These are phyloP conservation scores for Populus tomentosa DNA, from an alignment of 441 rosid genomes.

Conservation along the genomic window DNA sequence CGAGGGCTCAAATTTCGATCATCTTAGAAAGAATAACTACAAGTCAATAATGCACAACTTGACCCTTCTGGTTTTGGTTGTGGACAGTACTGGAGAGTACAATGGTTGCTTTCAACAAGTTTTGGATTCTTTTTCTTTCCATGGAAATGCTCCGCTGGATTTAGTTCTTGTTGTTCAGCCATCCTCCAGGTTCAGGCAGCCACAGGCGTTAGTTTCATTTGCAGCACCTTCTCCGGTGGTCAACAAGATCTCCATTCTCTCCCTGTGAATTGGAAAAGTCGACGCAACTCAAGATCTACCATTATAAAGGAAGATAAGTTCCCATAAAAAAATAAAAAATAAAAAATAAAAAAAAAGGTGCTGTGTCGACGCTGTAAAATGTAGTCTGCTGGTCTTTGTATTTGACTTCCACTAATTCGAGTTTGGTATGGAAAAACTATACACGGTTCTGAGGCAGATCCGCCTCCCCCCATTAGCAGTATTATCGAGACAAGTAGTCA, in stretches of 20 bases:
- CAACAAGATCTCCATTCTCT: not conserved
- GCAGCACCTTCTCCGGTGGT: not conserved
- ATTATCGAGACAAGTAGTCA: no score
- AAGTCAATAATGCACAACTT: no score
- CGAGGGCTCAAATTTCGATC: not conserved
- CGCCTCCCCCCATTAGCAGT: no score
- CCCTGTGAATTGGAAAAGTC: not conserved
- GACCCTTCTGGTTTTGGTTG: not conserved
- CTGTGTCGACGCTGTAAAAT: not conserved
- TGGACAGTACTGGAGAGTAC: not conserved
- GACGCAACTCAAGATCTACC: not conserved
- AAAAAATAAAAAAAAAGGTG: not conserved
- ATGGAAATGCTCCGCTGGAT: not conserved
- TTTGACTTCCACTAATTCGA: not conserved
- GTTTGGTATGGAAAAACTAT: not conserved
- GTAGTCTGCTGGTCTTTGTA: not conserved
- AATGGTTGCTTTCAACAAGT: not conserved
- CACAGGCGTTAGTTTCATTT: not conserved
- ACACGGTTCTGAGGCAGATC: not conserved
- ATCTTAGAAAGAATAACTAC: no score
- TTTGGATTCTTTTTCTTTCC: not conserved
- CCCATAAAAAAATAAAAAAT: not conserved
- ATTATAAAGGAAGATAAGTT: not conserved
- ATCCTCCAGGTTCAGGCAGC: not conserved
- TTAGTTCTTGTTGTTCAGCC: not conserved